A percentile compares a stretch with the other conserved stretches of the same genome.
Conservation (phyloP, 208 protist species). For the Crithidia sp. region DNA sequence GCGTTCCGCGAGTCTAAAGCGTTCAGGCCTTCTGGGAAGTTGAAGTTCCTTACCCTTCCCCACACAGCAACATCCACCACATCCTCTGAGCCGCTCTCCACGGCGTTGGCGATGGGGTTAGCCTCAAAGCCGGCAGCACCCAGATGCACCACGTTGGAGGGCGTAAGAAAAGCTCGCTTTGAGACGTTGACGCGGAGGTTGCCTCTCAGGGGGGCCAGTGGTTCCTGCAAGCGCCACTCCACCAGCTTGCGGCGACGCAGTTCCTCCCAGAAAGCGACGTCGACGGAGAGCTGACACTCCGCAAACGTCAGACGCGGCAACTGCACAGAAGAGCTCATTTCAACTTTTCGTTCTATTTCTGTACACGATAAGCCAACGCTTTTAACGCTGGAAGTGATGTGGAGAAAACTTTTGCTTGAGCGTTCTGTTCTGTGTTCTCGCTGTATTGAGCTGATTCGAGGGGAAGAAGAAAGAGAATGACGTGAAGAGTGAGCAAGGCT, state of each 20-base stretch:
- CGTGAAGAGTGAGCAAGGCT: neutral
- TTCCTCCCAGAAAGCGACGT: constrained; percentile 67
- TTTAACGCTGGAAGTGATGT: too few relatives aligned
- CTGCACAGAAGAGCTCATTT: neutral
- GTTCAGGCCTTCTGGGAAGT: constrained; percentile 25
- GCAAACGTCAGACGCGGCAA: constrained; percentile 34
- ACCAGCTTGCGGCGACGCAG: constrained; percentile 59
- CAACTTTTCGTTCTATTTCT: neutral
- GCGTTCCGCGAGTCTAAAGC: constrained; percentile 18
- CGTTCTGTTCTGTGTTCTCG: neutral
- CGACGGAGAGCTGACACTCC: constrained; percentile 50
- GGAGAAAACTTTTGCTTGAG: too few relatives aligned
- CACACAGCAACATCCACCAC: constrained; percentile 30
- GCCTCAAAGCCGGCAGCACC: constrained; percentile 30
- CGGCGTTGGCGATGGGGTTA: neutral
- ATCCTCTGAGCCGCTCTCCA: neutral
- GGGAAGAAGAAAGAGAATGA: neutral
- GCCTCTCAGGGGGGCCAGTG: constrained; percentile 33
- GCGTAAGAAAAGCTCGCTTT: constrained; percentile 13
- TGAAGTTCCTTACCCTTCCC: constrained; percentile 36
- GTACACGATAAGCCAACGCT: too few relatives aligned
- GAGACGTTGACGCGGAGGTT: constrained; percentile 41
- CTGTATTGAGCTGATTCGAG: neutral
- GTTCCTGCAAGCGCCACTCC: constrained; percentile 61
- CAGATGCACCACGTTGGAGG: constrained; percentile 47